These are phyloP conservation scores for Arthrobotrys conoides DNA, from an alignment of 2,329 filamentous ascomycete species.

Conservation along the genomic window DNA sequence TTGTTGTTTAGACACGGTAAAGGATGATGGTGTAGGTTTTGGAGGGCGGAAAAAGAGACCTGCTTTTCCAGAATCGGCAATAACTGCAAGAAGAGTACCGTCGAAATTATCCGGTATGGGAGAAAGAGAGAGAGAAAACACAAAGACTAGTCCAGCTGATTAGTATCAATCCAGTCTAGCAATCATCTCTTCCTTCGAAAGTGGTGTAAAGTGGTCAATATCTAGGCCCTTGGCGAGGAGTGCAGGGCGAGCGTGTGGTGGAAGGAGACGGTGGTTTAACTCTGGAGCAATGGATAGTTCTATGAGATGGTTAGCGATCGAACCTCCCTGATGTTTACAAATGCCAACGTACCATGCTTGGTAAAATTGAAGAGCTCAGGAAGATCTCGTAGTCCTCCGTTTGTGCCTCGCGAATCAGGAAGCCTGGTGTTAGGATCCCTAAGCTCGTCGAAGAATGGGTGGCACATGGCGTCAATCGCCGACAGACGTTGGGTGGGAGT, in stretches of 20 bases:
- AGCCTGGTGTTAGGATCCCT: conserved; percentile 90
- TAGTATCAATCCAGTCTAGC: conserved; percentile 89
- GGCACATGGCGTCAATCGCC: conserved; percentile 95
- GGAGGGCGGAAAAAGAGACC: conserved; percentile 51
- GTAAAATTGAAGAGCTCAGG: conserved; percentile 94
- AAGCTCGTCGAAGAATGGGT: conserved; percentile 98
- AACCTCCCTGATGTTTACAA: neutral
- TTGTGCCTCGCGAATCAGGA: conserved; percentile 92
- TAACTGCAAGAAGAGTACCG: conserved; percentile 63
- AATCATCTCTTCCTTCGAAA: conserved; percentile 96
- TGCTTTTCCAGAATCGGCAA: conserved; percentile 59
- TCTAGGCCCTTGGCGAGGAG: conserved; percentile 85
- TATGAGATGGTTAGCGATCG: conserved; percentile 67
- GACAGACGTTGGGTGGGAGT: conserved; percentile 95
- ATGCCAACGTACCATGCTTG: conserved; percentile 80
- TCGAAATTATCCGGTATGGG: conserved; percentile 64
- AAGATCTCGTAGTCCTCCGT: conserved; percentile 82
- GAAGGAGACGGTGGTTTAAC: conserved; percentile 89
- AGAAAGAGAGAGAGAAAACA: conserved; percentile 47
- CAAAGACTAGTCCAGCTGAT: conserved; percentile 64
- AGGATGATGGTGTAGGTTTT: conserved; percentile 56
- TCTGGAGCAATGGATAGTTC: conserved; percentile 95
- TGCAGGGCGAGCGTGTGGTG: conserved; percentile 81
- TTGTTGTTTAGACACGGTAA: conserved; percentile 45
- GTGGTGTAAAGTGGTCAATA: conserved; percentile 91